phyloP scores from a whole-genome alignment of 495 filamentous ascomycete genomes.

The Hyaloscypha bicolor region DNA sequence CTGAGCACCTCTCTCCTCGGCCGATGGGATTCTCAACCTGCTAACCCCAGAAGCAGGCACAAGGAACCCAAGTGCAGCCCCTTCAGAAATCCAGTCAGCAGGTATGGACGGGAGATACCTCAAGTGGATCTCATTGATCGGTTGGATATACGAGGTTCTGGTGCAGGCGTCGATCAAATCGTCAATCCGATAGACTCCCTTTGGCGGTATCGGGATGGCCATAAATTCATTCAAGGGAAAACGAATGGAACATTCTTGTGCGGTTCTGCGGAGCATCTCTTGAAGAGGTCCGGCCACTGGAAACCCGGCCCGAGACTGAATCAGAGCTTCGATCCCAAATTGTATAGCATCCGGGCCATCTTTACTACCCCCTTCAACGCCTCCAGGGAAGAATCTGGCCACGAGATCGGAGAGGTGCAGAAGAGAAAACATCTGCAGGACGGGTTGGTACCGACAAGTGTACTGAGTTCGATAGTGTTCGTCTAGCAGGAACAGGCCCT shows the following conservation, averaged over 20 bases:
- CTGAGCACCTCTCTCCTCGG: slow-evolving; percentile 29
- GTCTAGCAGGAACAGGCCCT: slow-evolving; percentile 30
- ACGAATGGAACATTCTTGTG: slow-evolving; percentile 31
- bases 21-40: slow-evolving; percentile 13
- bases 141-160: slow-evolving; percentile 34
- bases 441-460: slow-evolving; percentile 36
- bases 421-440: slow-evolving; percentile 39
- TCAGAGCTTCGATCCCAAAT: slow-evolving; percentile 36
- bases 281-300: slow-evolving; percentile 38
- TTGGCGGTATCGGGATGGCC: slow-evolving; percentile 5
- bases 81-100: slow-evolving; percentile 23
- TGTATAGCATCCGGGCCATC: slow-evolving; percentile 31
- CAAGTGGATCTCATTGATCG: slow-evolving; percentile 30
- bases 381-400: slow-evolving; percentile 31
- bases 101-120: slow-evolving; percentile 25
- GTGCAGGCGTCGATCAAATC: slow-evolving; percentile 40
- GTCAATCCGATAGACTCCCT: slow-evolving; percentile 27
- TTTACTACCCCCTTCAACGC: slow-evolving; percentile 22
- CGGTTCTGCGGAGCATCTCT: slow-evolving; percentile 36
- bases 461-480: slow-evolving; percentile 34
- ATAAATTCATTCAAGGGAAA: slow-evolving; percentile 24
- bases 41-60: slow-evolving; percentile 5
- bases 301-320: slow-evolving; percentile 35
- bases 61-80: slow-evolving; percentile 16
- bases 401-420: slow-evolving; percentile 39